Base-by-base conservation (phyloP, 306 rosid genomes). In the Rubus parviflorus region DNA sequence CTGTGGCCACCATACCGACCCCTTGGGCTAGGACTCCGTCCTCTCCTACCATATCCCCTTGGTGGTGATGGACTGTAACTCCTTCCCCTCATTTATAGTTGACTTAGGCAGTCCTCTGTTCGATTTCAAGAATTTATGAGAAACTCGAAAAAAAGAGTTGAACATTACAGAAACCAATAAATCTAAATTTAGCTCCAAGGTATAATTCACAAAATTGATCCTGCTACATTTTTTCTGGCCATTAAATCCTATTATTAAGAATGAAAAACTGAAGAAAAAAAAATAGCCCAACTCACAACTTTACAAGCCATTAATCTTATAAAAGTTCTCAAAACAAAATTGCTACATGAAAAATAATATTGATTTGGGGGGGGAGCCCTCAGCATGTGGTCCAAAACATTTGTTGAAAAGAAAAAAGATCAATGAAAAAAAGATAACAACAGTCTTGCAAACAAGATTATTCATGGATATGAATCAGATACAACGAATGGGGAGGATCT, bases 11-110 rank as follows among this genome's bases (percentile, higher is more conserved):
- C 86, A 72, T 90, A 80, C 53, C 97, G 97, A 30, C 97, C 93
- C 46, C 99, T 87, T 3, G 99, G 99, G 84, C 97, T 92, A 0
- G 99, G 97, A 75, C 98, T 95, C 70, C 96, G 76, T 17, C 96
- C 97, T 83, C 98, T 88, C 82, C 97, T 82, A 54, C 92, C 86
- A 74, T 95, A 92, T 73, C 97, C 93, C 73, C 93, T 79, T 5
- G 96, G 93, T 9, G 99, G 98, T 0, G 99, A 96, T 16, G 97
- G 97, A 79, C 81, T 92, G 58, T 96, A 96, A 63, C 99, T 96
- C 79, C 99, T 88, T 76, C 97, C 95, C 89, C 99, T 90, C 96
- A 90, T 90, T 74, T 77, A 16, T 15, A 13, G 15, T 53, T 7
- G n/a, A 1, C 69, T 41, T 23, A 1, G 25, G 53, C 23, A 6